phyloP scores from a whole-genome alignment of 495 filamentous ascomycete genomes.

The Podospora pseudopauciseta region DNA sequence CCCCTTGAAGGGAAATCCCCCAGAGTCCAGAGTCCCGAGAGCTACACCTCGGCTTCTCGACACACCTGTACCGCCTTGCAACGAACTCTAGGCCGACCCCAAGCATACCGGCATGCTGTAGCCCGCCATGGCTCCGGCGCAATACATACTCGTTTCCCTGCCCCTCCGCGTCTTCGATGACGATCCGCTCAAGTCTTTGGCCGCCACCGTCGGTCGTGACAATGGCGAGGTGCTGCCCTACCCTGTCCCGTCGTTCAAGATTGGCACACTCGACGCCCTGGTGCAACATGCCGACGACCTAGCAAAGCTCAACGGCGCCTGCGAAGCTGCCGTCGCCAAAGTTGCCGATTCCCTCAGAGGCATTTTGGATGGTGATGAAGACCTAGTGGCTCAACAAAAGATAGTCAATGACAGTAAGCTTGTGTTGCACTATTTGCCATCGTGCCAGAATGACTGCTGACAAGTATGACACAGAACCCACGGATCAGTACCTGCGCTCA shows the following conservation, averaged over 20 bases:
- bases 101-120: slow-evolving; percentile 12
- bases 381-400: slow-evolving; percentile 80
- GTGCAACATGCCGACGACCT: slow-evolving; percentile 96
- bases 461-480: slow-evolving; percentile 61
- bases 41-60: neutral
- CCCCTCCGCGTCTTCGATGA: slow-evolving; percentile 54
- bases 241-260: slow-evolving; percentile 89
- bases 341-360: slow-evolving; percentile 79
- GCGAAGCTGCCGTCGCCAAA: slow-evolving; percentile 80
- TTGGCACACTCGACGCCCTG: slow-evolving; percentile 92
- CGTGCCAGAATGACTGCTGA: slow-evolving; percentile 13
- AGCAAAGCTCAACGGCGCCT: slow-evolving; percentile 75
- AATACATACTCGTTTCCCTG: slow-evolving; percentile 49
- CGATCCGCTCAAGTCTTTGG: slow-evolving; percentile 73
- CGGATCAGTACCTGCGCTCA: slow-evolving; percentile 82
- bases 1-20: neutral
- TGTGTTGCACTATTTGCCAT: neutral
- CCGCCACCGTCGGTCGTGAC: slow-evolving; percentile 66
- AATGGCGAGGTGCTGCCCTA: slow-evolving; percentile 76
- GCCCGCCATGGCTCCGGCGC: slow-evolving; percentile 36
- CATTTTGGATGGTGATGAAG: slow-evolving; percentile 78
- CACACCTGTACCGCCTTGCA: neutral
- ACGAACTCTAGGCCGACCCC: neutral
- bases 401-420: slow-evolving; percentile 88
- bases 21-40: neutral